These are phyloP conservation scores for Papilionanthe hybrid DNA, from an alignment of 116 monocot species.

Conservation along the genomic window DNA sequence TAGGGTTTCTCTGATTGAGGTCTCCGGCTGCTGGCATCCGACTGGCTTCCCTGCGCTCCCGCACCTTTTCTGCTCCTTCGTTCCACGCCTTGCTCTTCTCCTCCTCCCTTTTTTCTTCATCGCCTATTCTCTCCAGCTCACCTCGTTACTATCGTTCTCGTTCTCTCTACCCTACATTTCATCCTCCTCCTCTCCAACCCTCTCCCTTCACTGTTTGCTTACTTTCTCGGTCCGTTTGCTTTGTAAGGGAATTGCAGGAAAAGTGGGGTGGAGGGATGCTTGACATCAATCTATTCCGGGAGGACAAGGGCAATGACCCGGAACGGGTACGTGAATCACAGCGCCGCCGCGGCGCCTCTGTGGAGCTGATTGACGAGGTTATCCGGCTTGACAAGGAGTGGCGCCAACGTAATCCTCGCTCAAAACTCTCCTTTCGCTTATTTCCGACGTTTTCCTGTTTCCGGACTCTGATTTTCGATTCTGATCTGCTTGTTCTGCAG, in stretches of 20 bases:
- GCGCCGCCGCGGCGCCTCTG: conserved; percentile 76
- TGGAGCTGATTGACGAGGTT: conserved; percentile 81
- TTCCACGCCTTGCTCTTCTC: background rate
- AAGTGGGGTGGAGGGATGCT: conserved; percentile 45
- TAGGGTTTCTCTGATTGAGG: background rate
- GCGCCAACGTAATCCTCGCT: conserved; percentile 54
- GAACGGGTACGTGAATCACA: conserved; percentile 88
- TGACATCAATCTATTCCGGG: conserved; percentile 83
- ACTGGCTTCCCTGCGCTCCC: background rate
- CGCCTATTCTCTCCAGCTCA: background rate
- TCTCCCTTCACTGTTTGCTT: background rate
- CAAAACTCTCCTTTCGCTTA: background rate
- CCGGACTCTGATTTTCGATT: background rate
- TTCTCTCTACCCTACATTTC: background rate
- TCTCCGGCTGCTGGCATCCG: background rate
- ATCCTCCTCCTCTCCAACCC: background rate
- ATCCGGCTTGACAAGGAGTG: conserved; percentile 91
- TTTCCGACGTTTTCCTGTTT: background rate
- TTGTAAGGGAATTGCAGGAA: background rate
- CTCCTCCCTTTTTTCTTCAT: background rate
- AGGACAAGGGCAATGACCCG: conserved; percentile 80
- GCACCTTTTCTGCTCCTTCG: background rate
- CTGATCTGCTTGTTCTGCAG: conserved; percentile 17
- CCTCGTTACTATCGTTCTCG: background rate
- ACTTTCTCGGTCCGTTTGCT: background rate